Evolutionary conservation across 75 land plant species (phyloP).

Genomic region (Pinus tabuliformis): DNA sequence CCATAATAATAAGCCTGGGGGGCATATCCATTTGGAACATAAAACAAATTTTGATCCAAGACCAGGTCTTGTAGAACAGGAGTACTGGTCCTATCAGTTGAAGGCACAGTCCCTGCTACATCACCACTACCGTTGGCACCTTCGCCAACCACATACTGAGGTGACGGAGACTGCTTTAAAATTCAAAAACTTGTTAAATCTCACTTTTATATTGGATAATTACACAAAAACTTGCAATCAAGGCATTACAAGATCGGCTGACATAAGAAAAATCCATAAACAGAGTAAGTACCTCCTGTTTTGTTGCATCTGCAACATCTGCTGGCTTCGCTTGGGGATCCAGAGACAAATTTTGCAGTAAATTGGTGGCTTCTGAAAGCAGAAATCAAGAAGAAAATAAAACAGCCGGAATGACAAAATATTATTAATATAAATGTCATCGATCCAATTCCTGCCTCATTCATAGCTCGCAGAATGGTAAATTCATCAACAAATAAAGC

Average conservation of each 20-base stretch:
- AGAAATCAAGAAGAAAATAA: too few relatives aligned
- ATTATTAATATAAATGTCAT: too few relatives aligned
- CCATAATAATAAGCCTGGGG: slow-evolving; percentile 13
- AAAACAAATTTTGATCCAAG: slow-evolving; percentile 41
- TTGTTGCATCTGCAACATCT: slow-evolving; percentile 21
- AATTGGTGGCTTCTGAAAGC: slow-evolving; percentile 45
- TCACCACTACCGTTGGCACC: not conserved
- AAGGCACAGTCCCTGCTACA: not conserved
- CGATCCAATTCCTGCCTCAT: too few relatives aligned
- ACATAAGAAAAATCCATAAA: not conserved
- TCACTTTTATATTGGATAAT: not conserved
- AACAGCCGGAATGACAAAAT: too few relatives aligned
- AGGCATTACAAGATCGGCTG: not conserved
- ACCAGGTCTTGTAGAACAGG: slow-evolving; percentile 24
- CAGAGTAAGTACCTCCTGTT: slow-evolving; percentile 16
- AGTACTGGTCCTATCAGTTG: slow-evolving; percentile 26
- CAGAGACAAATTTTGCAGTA: slow-evolving; percentile 46
- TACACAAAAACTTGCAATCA: not conserved
- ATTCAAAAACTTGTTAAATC: not conserved
- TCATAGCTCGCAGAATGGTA: too few relatives aligned
- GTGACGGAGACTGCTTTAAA: slow-evolving; percentile 9
- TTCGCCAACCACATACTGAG: slow-evolving; percentile 14
- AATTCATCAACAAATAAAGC: too few relatives aligned
- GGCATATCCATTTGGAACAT: slow-evolving; percentile 52
- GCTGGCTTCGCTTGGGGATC: slow-evolving; percentile 33